Evolutionary conservation across 495 filamentous ascomycete genomes (phyloP).

Genomic region (Neurospora sublineolata): DNA sequence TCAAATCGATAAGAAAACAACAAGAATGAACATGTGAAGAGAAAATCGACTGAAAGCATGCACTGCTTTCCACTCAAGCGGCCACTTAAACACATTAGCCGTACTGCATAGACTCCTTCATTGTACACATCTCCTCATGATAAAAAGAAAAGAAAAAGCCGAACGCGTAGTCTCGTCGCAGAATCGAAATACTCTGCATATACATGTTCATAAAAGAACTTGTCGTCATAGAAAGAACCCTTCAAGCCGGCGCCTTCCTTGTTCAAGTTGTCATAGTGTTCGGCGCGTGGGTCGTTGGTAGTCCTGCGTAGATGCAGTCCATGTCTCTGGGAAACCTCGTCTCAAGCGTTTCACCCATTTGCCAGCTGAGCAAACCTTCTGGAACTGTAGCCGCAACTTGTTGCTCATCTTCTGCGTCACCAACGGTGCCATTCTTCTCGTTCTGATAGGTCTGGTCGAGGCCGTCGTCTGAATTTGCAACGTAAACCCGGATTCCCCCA

Average conservation of each 20-base stretch:
- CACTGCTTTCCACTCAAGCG: not conserved
- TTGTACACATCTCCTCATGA: not conserved
- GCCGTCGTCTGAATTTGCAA: not conserved
- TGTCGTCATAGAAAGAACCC: not conserved
- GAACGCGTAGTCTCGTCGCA: not conserved
- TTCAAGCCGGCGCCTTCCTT: not conserved
- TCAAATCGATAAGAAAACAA: not conserved
- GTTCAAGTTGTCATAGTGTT: not conserved
- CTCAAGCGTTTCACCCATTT: conserved; percentile 15
- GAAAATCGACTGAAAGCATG: not conserved
- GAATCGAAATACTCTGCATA: not conserved
- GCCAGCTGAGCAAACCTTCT: conserved; percentile 8
- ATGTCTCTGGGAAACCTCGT: conserved; percentile 15
- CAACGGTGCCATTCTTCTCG: not conserved
- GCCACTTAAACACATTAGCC: not conserved
- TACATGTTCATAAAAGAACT: not conserved
- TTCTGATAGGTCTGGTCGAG: not conserved
- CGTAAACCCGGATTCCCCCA: conserved; percentile 7
- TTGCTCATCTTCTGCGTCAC: not conserved
- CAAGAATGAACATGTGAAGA: not conserved
- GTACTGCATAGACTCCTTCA: not conserved
- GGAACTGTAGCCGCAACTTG: not conserved
- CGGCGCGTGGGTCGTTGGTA: not conserved
- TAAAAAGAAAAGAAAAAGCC: not conserved
- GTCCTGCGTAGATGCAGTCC: conserved; percentile 16